Base-by-base conservation (phyloP, 768 basidiomycete species). In the Boletellus emodensis region DNA sequence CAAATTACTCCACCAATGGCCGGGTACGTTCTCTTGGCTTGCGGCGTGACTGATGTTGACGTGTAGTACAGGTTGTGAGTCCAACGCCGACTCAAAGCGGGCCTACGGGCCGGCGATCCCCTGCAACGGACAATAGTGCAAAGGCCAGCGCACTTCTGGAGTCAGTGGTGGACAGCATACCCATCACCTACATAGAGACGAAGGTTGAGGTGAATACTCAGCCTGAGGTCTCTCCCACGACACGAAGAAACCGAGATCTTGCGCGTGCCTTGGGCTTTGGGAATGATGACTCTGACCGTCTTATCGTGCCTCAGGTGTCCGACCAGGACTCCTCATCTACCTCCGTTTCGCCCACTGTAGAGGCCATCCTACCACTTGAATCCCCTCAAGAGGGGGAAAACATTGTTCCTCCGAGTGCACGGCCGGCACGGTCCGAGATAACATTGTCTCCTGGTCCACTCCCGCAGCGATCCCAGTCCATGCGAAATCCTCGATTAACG, bases 251-350 rank as follows among this genome's bases (percentile, higher is more conserved):
- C 55, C 75, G 85, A 56, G 85, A 87, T 61, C 75, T 92, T n/a
- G 85, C 88, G 2, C 83, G 84, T 49, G 84, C 82, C 15, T 70
- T 92, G 37, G 66, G 66, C 14, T 90, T 91, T 58, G 87, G 85
- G 15, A 66, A 61, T 15, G 75, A 78, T 48, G 73, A 71, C 24
- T 61, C 62, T 30, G 60, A 67, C 33, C 56, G 22, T 20, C 54
- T 65, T 32, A 33, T 63, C 14, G 55, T 54, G 17, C 57, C 67
- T 36, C 55, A 61, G 42, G 43, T 53, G 30, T 52, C 56, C 37
- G 48, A 51, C 40, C 62, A 60, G n/a, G 62, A 62, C 26, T 61
- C 65, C 39, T 61, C 65, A 22, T 55, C 68, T 50, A 52, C 64
- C 17, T 63, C 69, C 8, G 46, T 63, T 42, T 64, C 71, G n/a